phyloP scores from a whole-genome alignment of 352 stramenopile species.

The Phytophthora pini region DNA sequence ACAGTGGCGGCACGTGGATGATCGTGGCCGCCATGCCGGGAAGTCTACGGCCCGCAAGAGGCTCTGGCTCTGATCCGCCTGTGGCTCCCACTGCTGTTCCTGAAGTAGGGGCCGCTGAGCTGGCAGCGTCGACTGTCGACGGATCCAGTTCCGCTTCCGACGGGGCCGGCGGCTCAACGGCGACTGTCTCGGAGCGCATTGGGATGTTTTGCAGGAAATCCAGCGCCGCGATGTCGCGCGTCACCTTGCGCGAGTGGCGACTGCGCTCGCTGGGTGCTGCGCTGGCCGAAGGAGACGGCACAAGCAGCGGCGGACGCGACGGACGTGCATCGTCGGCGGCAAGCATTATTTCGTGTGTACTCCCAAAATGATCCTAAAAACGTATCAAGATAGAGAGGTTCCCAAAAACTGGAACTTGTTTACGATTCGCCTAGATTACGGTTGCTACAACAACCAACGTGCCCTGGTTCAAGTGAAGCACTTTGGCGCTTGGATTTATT shows the following conservation, averaged over 20 bases:
- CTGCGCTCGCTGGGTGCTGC: constrained; percentile 52
- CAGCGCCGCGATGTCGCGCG: constrained; percentile 86
- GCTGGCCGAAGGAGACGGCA: constrained; percentile 44
- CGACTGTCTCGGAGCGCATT: constrained; percentile 69
- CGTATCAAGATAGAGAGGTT: constrained; percentile 1
- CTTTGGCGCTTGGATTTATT: constrained; percentile 1
- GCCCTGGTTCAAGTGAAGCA: background rate
- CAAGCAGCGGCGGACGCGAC: constrained; percentile 21
- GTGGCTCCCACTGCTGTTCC: background rate
- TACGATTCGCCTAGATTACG: too few species aligned
- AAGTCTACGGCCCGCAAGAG: constrained; percentile 67
- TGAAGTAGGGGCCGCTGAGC: background rate
- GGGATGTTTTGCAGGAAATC: constrained; percentile 91
- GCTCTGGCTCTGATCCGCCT: constrained; percentile 43
- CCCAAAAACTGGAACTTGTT: background rate
- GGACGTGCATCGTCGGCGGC: constrained; percentile 11
- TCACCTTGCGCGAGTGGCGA: constrained; percentile 77
- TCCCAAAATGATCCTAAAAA: constrained; percentile 1
- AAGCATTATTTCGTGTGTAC: background rate
- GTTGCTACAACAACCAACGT: too few species aligned
- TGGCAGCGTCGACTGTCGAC: constrained; percentile 8
- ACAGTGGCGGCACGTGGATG: constrained; percentile 64
- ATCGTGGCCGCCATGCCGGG: constrained; percentile 75
- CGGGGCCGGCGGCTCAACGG: constrained; percentile 3
- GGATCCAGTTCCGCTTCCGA: constrained; percentile 13